A percentile compares a stretch with the other conserved stretches of the same genome.
Conservation (phyloP, 2,329 filamentous ascomycete species). For the Rutstroemia sp. region DNA sequence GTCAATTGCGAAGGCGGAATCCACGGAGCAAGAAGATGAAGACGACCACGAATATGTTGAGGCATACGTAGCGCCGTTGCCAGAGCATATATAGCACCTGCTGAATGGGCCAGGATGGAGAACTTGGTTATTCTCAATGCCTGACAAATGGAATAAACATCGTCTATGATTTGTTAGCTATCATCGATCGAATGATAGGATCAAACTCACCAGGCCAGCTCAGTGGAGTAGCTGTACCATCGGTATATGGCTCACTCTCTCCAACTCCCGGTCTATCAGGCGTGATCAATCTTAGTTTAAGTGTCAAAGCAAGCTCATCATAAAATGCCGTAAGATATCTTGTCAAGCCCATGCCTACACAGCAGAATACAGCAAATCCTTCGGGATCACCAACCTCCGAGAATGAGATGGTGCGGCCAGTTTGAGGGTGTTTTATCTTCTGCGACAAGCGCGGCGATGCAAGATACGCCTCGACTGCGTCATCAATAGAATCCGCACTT, state of each 20-base stretch:
- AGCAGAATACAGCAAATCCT: constrained; percentile 89
- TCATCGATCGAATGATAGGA: neutral
- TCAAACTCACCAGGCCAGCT: constrained; percentile 76
- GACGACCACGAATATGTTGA: constrained; percentile 87
- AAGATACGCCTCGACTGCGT: constrained; percentile 80
- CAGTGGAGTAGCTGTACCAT: constrained; percentile 76
- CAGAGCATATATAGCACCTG: constrained; percentile 94
- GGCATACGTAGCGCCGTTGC: constrained; percentile 94
- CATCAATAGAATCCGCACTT: constrained; percentile 80
- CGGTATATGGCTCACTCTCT: constrained; percentile 77
- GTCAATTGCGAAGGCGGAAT: constrained; percentile 93
- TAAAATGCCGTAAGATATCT: constrained; percentile 96
- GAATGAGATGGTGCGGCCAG: constrained; percentile 83
- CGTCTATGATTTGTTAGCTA: constrained; percentile 40
- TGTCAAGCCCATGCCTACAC: constrained; percentile 95
- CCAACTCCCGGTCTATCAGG: constrained; percentile 91
- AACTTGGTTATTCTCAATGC: constrained; percentile 90
- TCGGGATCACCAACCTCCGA: constrained; percentile 92
- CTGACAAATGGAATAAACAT: constrained; percentile 92
- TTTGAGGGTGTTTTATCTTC: constrained; percentile 78
- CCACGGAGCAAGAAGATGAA: constrained; percentile 93
- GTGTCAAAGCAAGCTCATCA: constrained; percentile 82
- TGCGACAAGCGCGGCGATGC: constrained; percentile 78
- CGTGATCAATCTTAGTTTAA: constrained; percentile 86
- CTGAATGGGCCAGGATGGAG: constrained; percentile 91